Evolutionary conservation across 2,329 filamentous ascomycete species (phyloP).

Genomic region (Penicillium sp.): DNA sequence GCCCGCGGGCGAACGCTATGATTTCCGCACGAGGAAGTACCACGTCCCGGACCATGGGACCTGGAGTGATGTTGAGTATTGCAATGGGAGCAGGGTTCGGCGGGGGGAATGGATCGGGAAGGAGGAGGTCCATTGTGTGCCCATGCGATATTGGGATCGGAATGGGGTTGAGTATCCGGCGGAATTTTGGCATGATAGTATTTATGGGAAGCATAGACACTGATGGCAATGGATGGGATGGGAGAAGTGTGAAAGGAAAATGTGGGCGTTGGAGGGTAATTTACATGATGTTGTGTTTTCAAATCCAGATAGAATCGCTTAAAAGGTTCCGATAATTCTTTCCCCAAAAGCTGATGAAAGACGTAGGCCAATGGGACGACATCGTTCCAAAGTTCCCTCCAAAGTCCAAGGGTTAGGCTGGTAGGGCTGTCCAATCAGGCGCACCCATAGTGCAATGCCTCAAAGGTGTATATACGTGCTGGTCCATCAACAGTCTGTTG

Average conservation of each 20-base stretch:
- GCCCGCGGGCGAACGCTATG: conserved; percentile 25
- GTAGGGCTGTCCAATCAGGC: conserved; percentile 11
- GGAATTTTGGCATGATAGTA: conserved; percentile 22
- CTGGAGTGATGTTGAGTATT: conserved; percentile 34
- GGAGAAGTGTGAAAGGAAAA: background rate
- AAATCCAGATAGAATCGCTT: background rate
- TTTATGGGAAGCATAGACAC: conserved; percentile 21
- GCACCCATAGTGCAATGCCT: conserved; percentile 37
- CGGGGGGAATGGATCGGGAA: conserved; percentile 3
- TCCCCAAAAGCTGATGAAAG: background rate
- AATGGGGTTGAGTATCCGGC: conserved; percentile 21
- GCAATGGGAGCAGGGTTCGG: conserved; percentile 12
- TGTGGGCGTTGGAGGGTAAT: background rate
- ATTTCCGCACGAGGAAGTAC: conserved; percentile 34
- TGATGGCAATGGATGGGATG: background rate
- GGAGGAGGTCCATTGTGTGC: conserved; percentile 23
- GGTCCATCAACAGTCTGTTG: conserved; percentile 17
- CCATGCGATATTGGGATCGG: conserved; percentile 26
- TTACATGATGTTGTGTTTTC: background rate
- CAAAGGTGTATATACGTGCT: conserved; percentile 26
- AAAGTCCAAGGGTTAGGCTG: background rate
- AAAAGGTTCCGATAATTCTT: background rate
- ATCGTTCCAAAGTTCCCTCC: background rate
- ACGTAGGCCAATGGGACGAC: background rate
- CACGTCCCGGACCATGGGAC: conserved; percentile 25